phyloP scores from a whole-genome alignment of 768 basidiomycete species.

The Podaxis mareebaensis region DNA sequence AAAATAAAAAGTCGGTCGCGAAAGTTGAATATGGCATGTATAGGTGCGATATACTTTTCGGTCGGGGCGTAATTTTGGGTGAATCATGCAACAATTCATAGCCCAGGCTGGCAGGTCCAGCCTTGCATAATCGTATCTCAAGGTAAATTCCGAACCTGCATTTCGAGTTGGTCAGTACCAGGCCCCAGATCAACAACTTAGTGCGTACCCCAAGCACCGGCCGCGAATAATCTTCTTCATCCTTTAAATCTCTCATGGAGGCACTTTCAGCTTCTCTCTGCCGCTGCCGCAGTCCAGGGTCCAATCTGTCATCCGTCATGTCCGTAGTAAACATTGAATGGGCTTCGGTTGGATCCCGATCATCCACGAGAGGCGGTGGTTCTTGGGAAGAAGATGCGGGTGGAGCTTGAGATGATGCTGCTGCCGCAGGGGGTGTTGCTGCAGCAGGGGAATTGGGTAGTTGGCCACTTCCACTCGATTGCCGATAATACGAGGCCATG shows the following conservation, averaged over 20 bases:
- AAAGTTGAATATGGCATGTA: neutral
- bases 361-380: conserved; percentile 6
- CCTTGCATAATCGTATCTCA: conserved; percentile 35
- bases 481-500: conserved; percentile 25
- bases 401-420: conserved; percentile 31
- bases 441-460: conserved; percentile 17
- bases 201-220: conserved; percentile 53
- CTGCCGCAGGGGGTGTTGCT: conserved; percentile 23
- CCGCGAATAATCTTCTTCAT: conserved; percentile 58
- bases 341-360: conserved; percentile 19
- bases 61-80: neutral
- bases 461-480: conserved; percentile 18
- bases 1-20: neutral
- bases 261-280: conserved; percentile 29
- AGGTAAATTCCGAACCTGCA: conserved; percentile 57
- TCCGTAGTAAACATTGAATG: conserved; percentile 37
- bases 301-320: conserved; percentile 42
- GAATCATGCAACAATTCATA: neutral
- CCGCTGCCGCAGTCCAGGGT: conserved; percentile 43
- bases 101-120: neutral
- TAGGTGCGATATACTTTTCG: neutral
- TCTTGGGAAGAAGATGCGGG: conserved; percentile 20
- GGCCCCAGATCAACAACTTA: conserved; percentile 1
- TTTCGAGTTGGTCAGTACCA: neutral
- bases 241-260: conserved; percentile 36